Base-by-base conservation (phyloP, 768 basidiomycete species). In the Clitopilus hobsonii region DNA sequence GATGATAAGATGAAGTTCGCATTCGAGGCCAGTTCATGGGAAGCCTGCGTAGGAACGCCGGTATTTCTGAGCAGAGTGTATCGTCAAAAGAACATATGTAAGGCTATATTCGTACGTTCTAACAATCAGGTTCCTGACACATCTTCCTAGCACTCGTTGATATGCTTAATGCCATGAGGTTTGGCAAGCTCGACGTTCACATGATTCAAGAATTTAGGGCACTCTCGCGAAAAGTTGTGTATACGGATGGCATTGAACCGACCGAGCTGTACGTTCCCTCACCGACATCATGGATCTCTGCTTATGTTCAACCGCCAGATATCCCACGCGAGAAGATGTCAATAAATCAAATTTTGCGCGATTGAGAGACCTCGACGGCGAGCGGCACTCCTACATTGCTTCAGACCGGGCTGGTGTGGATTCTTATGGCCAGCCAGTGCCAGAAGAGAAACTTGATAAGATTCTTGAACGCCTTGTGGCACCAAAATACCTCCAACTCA, bases 101-200 rank as follows among this genome's bases (percentile, higher is more conserved):
- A 22, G n/a, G n/a, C n/a, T n/a, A 51, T 30, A 65, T 56, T 6
- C 16, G 26, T 36, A 10, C 2, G 29, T 45, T 30, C 16, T 22
- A 45, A 27, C 22, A 28, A 23, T 20, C 6, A 49, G 30, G 8
- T 5, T 48, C 20, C 22, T 53, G 5, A 29, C 51, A 29, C 24
- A 24, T 45, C 14, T 22, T 27, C 49, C 56, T 55, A 80, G 84
- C 63, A 20, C 94, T 97, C 63, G 81, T 93, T 54, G 80, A 91
- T 61, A 91, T 96, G 83, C 74, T 97, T 38, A 95, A 95, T 63
- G 79, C 83, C 52, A 89, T 96, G 86, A 84, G 94, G 18, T 86
- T 87, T 61, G 94, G 94, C 1, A 69, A 68, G 38, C 66, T 92
- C 45, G 72, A 78, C 20, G 53, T 69, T 0, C 65, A 69, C 5